Evolutionary conservation across 805 yeast species (phyloP), one percentile per base, ranked within the genome.

Genomic region (Ascoidea tarda): DNA sequence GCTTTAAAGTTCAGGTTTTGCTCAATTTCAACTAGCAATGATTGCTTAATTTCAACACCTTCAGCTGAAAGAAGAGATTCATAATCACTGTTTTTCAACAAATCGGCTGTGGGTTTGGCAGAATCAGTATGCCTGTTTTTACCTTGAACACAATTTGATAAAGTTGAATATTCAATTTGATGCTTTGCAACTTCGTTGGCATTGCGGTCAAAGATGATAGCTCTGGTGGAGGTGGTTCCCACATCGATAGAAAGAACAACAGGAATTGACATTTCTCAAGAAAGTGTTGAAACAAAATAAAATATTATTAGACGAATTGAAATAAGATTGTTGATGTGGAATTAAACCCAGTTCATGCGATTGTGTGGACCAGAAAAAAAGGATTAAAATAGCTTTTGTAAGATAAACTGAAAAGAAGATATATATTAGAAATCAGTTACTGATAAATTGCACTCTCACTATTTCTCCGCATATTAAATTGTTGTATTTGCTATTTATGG

Each of bases 191-290:
- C 73, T 57, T 90, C 96, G 56, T 74, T 73, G 47, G 96, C 96
- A 47, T 72, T 71, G 57, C 76, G 75, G 61, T 79, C 73, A 69
- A 90, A 91, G 50, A 88, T 73, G 55, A 90, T 90, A 47, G 86
- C 90, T 60, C 98, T 76, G 28, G 96, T 86, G 21, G 96, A 86
- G 1, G 96, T 89, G 32, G 97, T 89, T 46, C 97, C 97, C 49
- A 82, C 87, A 66, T 88, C 96, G 47, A 88, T 81, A 53, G 95
- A 78, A 14, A 87, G 89, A 50, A 87, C 64, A 47, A 73, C 59
- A 1, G 77, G 77, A 47, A 62, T 57, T 6, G 54, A 16, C 16
- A 21, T 33, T 14, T 16, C 38, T 32, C 4, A 16, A 38, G 42
- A 38, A n/a, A 14, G 16, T 31, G 16, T 32, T 47, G 16, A 47